phyloP scores from a whole-genome alignment of 2,329 filamentous ascomycete species.

The Phialemoniopsis sp. region DNA sequence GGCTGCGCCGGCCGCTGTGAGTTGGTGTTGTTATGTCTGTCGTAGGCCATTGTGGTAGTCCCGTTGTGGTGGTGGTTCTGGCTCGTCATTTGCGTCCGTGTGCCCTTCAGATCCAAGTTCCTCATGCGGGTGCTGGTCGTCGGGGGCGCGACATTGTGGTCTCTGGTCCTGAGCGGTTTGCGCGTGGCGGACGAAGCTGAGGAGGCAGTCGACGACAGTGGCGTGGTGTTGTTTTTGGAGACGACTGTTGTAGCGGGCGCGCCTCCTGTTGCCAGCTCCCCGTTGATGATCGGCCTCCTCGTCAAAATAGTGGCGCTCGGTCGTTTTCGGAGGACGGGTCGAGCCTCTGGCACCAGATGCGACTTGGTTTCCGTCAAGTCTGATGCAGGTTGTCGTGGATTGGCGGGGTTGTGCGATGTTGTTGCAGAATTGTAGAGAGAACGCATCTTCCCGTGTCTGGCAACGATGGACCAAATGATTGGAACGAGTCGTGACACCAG shows the following conservation, averaged over 20 bases:
- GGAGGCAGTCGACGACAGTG: constrained; percentile 2
- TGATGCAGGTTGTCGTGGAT: constrained; percentile 2
- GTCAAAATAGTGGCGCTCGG: no score
- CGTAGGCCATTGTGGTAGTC: constrained; percentile 5
- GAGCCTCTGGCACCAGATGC: no score
- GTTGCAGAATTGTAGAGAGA: constrained; percentile 1
- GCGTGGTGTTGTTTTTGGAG: constrained; percentile 1
- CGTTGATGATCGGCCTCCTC: no score
- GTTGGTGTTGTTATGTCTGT: constrained; percentile 30
- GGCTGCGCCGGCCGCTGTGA: constrained; percentile 53
- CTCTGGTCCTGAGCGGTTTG: constrained; percentile 18
- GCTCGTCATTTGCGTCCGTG: no score
- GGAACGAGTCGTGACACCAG: no score
- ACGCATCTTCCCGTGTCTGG: constrained; percentile 2
- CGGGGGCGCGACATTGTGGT: constrained; percentile 33
- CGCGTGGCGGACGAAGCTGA: constrained; percentile 8
- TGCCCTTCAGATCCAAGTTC: no score
- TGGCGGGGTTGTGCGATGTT: background rate
- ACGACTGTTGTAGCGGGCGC: background rate
- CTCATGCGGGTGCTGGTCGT: constrained; percentile 6
- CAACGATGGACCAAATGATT: no score
- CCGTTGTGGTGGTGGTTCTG: background rate
- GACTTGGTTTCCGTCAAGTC: no score
- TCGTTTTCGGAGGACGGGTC: no score
- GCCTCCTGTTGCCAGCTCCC: no score